Conservation (phyloP, 306 rosid genomes). For the Quercus cerris region DNA sequence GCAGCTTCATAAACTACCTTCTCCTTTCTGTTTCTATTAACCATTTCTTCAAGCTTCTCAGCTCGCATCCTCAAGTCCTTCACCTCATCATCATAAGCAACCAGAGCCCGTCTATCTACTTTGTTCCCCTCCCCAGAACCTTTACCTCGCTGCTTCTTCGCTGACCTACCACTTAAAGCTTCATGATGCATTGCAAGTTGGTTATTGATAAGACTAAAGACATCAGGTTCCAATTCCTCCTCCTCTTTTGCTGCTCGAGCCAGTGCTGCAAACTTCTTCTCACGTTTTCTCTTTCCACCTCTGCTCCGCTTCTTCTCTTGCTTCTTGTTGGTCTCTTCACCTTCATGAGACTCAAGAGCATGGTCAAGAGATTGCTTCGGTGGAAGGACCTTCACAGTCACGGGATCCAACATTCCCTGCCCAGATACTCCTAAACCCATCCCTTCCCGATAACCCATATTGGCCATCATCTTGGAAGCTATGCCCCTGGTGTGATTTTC, state of each 20-base stretch:
- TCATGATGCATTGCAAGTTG: conserved; percentile 74
- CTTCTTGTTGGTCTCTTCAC: conserved; percentile 33
- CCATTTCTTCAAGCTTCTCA: conserved; percentile 91
- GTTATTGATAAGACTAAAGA: conserved; percentile 71
- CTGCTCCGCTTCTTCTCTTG: conserved; percentile 70
- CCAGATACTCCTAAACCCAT: conserved; percentile 88
- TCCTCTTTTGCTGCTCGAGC: conserved; percentile 58
- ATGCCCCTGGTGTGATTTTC: conserved; percentile 94
- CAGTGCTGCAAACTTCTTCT: conserved; percentile 70
- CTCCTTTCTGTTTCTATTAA: conserved; percentile 63
- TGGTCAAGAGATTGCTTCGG: conserved; percentile 86
- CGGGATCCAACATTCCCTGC: conserved; percentile 82
- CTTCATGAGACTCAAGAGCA: conserved; percentile 58
- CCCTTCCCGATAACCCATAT: conserved; percentile 89
- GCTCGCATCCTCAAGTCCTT: conserved; percentile 66
- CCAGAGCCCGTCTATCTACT: conserved; percentile 65
- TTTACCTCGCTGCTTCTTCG: conserved; percentile 56
- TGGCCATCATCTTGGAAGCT: conserved; percentile 98
- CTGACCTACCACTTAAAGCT: conserved; percentile 38
- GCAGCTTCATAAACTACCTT: conserved; percentile 87
- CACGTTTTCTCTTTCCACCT: conserved; percentile 93
- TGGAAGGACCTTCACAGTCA: conserved; percentile 75
- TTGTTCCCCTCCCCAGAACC: conserved; percentile 56
- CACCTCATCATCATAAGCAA: conserved; percentile 74
- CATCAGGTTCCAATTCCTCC: conserved; percentile 57